Evolutionary conservation across 495 filamentous ascomycete species (phyloP).

Genomic region (Penicillium simplicissimum): DNA sequence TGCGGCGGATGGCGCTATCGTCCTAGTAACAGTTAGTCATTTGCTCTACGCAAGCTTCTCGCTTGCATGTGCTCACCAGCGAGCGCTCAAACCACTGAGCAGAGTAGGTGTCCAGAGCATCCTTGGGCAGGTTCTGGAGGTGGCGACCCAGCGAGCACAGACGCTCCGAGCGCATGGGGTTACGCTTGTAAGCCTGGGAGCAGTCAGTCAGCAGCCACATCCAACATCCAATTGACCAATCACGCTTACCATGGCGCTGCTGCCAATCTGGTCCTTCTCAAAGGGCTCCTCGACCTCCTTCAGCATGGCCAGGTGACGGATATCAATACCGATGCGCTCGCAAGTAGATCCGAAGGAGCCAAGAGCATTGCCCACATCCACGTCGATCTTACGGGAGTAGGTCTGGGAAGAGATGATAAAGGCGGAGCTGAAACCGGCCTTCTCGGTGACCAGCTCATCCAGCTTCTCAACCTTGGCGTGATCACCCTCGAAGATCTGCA

Average conservation of each 20-base stretch:
- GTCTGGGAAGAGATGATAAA: conserved; percentile 80
- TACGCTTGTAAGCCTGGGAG: conserved; percentile 79
- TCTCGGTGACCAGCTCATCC: conserved; percentile 76
- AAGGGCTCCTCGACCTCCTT: conserved; percentile 95
- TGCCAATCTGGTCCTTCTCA: conserved; percentile 63
- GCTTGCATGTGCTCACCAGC: conserved; percentile 44
- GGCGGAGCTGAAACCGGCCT: conserved; percentile 74
- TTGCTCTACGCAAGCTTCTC: neutral
- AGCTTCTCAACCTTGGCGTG: conserved; percentile 71
- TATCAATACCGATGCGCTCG: conserved; percentile 71
- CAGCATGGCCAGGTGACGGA: conserved; percentile 73
- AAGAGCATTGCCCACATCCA: conserved; percentile 76
- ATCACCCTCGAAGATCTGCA: conserved; percentile 80
- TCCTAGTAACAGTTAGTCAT: conserved; percentile 37
- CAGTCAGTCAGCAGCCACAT: conserved; percentile 24
- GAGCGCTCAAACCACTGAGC: conserved; percentile 80
- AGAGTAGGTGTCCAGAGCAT: conserved; percentile 74
- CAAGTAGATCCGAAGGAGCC: conserved; percentile 80
- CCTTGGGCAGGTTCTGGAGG: conserved; percentile 61
- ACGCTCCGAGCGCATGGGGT: conserved; percentile 88
- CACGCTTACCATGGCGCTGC: conserved; percentile 50
- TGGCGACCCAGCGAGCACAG: conserved; percentile 77
- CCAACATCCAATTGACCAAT: neutral
- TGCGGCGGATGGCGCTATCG: conserved; percentile 63
- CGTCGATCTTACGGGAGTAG: conserved; percentile 84